Evolutionary conservation across 2,329 filamentous ascomycete genomes (phyloP), one percentile per base, ranked within the genome.

Genomic region (Ophiostoma quercus): DNA sequence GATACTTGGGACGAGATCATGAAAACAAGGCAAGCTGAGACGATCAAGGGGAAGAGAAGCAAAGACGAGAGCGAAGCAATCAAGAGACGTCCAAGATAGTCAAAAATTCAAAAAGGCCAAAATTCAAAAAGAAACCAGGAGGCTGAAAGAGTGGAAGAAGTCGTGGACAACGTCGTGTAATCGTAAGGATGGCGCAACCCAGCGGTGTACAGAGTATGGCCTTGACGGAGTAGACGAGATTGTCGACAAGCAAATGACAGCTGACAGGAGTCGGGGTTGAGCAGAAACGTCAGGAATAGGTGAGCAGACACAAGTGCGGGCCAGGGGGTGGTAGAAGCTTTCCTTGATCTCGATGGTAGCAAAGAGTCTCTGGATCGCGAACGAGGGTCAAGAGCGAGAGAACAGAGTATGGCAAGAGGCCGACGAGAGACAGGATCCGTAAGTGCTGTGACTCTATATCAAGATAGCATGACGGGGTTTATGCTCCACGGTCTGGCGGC

Each of bases 1-100:
- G 67, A 67, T 63, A 66, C 29, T 68, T 37, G 25, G 54, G 43
- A 57, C 34, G 69, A 70, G 62, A 51, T 62, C 57, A 62, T 62
- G 22, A 29, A 62, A 62, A 62, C 57, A 62, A 29, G 25, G 57
- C 57, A 34, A 62, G 3, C 57, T 62, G 57, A 62, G 57, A 62
- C 25, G 57, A 14, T 25, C 12, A 62, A 32, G 25, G 54, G 54
- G 57, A 62, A 32, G 8, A 34, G 34, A 34, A 34, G 22, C 8
- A 32, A 14, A 62, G 60, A 63, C 2, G 16, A 34, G 32, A 16
- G 29, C 16, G 16, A 63, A 62, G 57, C 14, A 29, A 11, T 29
- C 22, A 19, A 62, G 29, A 29, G 11, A 32, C n/a, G 57, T 14
- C 5, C 57, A 32, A 16, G 14, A 16, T 14, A 19, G 34, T 25